phyloP scores from a whole-genome alignment of 805 yeast genomes.

The Lachancea dasiensis region DNA sequence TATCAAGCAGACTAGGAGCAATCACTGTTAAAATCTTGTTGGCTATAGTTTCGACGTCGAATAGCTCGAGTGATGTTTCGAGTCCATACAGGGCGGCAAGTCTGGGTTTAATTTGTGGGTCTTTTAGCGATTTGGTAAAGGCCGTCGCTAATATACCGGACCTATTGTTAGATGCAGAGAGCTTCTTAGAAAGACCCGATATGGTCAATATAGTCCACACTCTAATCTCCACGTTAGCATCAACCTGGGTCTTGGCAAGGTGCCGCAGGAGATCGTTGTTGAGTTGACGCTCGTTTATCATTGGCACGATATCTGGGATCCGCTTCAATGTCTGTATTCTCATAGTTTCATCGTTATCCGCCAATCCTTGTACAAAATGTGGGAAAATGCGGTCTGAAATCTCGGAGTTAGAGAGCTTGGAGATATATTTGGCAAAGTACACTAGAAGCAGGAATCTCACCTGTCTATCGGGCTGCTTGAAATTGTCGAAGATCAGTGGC shows the following conservation, averaged over 20 bases:
- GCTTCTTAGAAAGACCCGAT: slow-evolving; percentile 21
- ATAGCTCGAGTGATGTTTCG: slow-evolving; percentile 54
- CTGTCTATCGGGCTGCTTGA: slow-evolving; percentile 65
- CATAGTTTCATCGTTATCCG: slow-evolving; percentile 76
- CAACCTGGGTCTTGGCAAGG: slow-evolving; percentile 52
- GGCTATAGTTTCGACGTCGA: slow-evolving; percentile 70
- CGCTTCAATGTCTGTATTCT: slow-evolving; percentile 69
- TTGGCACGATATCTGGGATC: slow-evolving; percentile 50
- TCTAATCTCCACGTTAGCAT: slow-evolving; percentile 25
- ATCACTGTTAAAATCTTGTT: slow-evolving; percentile 76
- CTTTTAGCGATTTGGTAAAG: slow-evolving; percentile 74
- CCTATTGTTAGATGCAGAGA: slow-evolving; percentile 35
- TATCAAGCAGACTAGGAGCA: slow-evolving; percentile 78
- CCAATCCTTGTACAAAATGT: slow-evolving; percentile 69
- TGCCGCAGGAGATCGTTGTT: slow-evolving; percentile 79
- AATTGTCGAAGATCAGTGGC: slow-evolving; percentile 61
- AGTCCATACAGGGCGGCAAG: slow-evolving; percentile 73
- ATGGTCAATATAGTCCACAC: slow-evolving; percentile 29
- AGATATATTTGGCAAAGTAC: slow-evolving; percentile 50
- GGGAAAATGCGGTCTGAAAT: slow-evolving; percentile 66
- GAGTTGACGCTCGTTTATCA: slow-evolving; percentile 69
- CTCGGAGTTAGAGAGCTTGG: slow-evolving; percentile 48
- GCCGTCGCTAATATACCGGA: slow-evolving; percentile 82
- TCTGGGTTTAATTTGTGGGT: slow-evolving; percentile 69
- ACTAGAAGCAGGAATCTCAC: slow-evolving; percentile 67